Percentiles rank a stretch among this genome's conserved stretches.
These are phyloP conservation scores for Penicillium sp. DNA, from an alignment of 2,329 filamentous ascomycete genomes.

Conservation along the genomic window DNA sequence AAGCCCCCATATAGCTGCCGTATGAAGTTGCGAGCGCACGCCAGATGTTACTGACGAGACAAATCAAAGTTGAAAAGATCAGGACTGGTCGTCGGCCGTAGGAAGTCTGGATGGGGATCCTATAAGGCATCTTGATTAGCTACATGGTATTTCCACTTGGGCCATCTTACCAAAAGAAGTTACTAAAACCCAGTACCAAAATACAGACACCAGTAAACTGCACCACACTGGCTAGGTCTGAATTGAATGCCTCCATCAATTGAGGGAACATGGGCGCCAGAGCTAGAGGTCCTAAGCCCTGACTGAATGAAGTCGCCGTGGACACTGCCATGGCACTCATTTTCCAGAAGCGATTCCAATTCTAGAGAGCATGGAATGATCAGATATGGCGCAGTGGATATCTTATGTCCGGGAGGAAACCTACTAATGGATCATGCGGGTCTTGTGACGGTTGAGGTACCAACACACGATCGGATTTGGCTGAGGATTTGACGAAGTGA, in stretches of 20 bases:
- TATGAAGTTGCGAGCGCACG: conserved; percentile 56
- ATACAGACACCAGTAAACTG: conserved; percentile 56
- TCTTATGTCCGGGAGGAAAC: background rate
- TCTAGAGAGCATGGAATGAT: conserved; percentile 25
- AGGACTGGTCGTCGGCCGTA: conserved; percentile 54
- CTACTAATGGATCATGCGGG: conserved; percentile 45
- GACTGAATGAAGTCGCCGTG: conserved; percentile 48
- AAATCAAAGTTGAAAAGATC: conserved; percentile 51
- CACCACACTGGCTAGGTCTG: conserved; percentile 50
- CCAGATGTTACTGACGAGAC: conserved; percentile 54
- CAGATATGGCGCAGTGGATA: background rate
- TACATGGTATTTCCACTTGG: background rate
- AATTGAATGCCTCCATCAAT: conserved; percentile 54
- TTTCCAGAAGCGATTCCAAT: conserved; percentile 50
- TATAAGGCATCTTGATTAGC: conserved; percentile 19
- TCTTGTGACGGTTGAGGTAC: conserved; percentile 50
- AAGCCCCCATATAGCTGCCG: conserved; percentile 60
- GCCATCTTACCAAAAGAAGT: conserved; percentile 52
- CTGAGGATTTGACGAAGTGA: conserved; percentile 58
- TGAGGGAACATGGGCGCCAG: conserved; percentile 58
- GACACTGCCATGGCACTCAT: conserved; percentile 46
- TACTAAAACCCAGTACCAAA: conserved; percentile 55
- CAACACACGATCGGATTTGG: conserved; percentile 42
- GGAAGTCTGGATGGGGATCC: conserved; percentile 53
- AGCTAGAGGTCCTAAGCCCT: conserved; percentile 54